Evolutionary conservation across 352 stramenopile species (phyloP), one percentile per base, ranked within the genome.

Genomic region (Globisporangium ultimum): DNA sequence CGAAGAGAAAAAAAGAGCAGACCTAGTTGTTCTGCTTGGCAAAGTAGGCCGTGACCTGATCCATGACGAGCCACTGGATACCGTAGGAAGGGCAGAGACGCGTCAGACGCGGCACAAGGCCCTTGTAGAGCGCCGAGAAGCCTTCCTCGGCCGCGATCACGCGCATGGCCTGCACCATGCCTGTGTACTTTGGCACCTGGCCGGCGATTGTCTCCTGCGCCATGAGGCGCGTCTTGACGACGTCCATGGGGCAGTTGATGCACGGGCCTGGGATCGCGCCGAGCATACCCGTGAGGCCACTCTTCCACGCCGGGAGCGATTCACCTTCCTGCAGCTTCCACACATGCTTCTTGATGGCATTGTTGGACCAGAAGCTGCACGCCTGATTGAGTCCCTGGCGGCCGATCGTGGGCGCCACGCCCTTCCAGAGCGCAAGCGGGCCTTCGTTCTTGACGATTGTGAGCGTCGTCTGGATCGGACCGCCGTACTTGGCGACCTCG

Each of bases 341-440:
- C 58, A 94, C 70, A 68, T 92, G 53, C 70, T 87, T 91, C 74
- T 94, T 94, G 74, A 98, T 93, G 36, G 84, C 86, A 67, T 98
- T 97, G 78, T 99, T 98, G 41, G 80, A 96, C 64, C 95, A 98
- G 72, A 99, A 99, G 69, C 97, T 98, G 58, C 98, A 98, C 15
- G 96, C 96, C 72, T 99, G 97, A 80, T 99, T 99, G 54, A 96
- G 92, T 11, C 97, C 97, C 73, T 99, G 96, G 47, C 97, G 87
- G n/a, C 97, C 77, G 67, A 98, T 98, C 9, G 97, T 99, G 6
- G 97, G 97, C 17, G 95, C 84, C 50, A 96, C 75, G 36, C 91
- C 91, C 71, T 99, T 99, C 84, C 98, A 99, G 24, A 99, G 72
- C 48, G 96, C 94, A 32, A 93, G 53, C 36, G 90, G 71, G 0